Evolutionary conservation across 2,329 filamentous ascomycete genomes (phyloP).

Genomic region (Cyphellophora attinorum): DNA sequence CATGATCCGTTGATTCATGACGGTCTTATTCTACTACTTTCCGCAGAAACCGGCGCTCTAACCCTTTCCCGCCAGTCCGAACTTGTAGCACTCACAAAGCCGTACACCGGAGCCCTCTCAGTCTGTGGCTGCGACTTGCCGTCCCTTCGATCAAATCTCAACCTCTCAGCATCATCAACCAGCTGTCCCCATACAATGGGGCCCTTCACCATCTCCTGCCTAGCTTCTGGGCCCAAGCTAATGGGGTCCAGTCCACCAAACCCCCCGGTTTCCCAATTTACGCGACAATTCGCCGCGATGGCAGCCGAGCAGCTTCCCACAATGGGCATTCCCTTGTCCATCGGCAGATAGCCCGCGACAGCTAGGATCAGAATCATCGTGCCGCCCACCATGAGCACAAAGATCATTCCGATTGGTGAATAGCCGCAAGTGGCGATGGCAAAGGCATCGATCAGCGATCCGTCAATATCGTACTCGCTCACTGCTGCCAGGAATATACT

Average conservation of each 20-base stretch:
- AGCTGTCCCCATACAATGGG: conserved; percentile 3
- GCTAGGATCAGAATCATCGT: conserved; percentile 8
- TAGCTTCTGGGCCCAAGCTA: conserved; percentile 1
- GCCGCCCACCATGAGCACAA: conserved; percentile 7
- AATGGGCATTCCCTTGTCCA: conserved; percentile 18
- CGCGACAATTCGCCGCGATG: conserved; percentile 25
- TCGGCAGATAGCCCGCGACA: conserved; percentile 7
- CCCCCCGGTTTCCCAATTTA: not conserved
- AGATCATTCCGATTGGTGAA: conserved; percentile 17
- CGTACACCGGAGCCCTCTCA: not conserved
- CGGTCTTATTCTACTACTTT: no score
- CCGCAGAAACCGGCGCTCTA: no score
- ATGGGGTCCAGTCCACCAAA: not conserved
- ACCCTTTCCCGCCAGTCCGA: conserved; percentile 1
- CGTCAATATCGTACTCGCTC: conserved; percentile 15
- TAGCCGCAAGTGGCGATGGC: conserved; percentile 16
- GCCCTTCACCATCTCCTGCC: conserved; percentile 1
- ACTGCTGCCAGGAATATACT: conserved; percentile 32
- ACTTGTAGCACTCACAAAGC: conserved; percentile 2
- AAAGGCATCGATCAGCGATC: conserved; percentile 3
- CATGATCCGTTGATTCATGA: no score
- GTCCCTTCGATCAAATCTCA: not conserved
- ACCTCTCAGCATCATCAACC: not conserved
- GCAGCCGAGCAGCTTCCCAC: conserved; percentile 24
- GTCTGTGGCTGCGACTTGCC: not conserved